These are phyloP conservation scores for Paspalum notatum DNA, from an alignment of 176 grass and related monocot genomes.

Conservation along the genomic window DNA sequence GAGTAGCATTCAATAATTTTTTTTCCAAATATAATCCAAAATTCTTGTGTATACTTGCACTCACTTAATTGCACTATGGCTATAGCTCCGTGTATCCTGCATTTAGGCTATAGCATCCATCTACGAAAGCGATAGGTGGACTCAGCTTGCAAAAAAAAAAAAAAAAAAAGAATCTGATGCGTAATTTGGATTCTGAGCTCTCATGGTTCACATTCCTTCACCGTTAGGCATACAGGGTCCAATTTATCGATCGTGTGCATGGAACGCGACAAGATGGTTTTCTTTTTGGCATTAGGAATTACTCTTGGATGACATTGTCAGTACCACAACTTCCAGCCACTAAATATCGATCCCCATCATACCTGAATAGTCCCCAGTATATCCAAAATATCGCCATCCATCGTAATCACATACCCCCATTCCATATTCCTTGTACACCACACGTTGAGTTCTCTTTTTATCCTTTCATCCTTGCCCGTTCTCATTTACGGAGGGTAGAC, in stretches of 20 bases:
- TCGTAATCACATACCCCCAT: neutral
- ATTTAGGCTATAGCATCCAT: neutral
- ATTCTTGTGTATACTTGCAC: too few species aligned
- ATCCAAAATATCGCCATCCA: slow-evolving; percentile 5
- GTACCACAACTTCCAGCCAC: neutral
- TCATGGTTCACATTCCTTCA: neutral
- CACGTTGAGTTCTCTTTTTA: slow-evolving; percentile 2
- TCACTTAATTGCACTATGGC: too few species aligned
- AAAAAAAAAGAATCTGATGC: neutral
- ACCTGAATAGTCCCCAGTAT: neutral
- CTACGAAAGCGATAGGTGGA: neutral
- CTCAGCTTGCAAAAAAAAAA: neutral
- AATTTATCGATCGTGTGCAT: neutral
- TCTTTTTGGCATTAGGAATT: neutral
- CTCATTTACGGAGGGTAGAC: too few species aligned
- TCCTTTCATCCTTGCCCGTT: too few species aligned
- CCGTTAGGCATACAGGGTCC: neutral
- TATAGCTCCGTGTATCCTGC: neutral
- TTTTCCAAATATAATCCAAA: too few species aligned
- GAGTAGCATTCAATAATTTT: too few species aligned
- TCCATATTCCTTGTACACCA: neutral
- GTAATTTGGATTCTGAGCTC: neutral
- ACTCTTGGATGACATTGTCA: neutral
- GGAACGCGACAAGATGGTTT: neutral
- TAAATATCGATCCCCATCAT: neutral